Evolutionary conservation across 2,329 filamentous ascomycete species (phyloP).

Genomic region (Trichophyton schoenleinii): DNA sequence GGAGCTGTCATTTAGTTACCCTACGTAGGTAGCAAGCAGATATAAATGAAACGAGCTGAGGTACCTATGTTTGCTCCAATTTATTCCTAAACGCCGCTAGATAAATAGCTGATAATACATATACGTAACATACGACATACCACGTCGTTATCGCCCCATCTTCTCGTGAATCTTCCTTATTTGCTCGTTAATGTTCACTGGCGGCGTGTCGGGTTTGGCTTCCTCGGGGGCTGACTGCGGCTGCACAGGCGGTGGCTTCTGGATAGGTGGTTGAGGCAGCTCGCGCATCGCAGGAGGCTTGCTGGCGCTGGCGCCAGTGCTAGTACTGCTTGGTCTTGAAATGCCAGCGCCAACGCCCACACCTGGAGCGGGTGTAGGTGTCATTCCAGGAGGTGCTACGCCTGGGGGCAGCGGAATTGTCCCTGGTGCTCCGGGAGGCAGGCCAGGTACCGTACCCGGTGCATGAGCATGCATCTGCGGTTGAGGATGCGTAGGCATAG

Average conservation of each 20-base stretch:
- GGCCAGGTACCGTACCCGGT: slow-evolving; percentile 4
- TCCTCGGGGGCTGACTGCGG: neutral
- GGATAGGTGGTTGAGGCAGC: slow-evolving; percentile 7
- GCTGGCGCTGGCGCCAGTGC: neutral
- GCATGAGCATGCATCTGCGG: neutral
- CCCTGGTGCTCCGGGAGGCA: neutral
- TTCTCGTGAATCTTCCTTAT: slow-evolving; percentile 57
- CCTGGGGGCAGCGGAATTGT: slow-evolving; percentile 20
- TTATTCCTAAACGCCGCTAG: too few species aligned
- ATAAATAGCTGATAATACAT: neutral
- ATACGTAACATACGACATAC: neutral
- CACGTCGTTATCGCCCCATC: slow-evolving; percentile 24
- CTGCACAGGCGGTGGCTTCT: neutral
- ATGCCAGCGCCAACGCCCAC: slow-evolving; percentile 29
- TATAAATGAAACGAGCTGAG: too few species aligned
- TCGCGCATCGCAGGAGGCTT: slow-evolving; percentile 4
- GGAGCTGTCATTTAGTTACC: too few species aligned
- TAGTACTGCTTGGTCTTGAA: slow-evolving; percentile 18
- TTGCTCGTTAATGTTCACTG: slow-evolving; percentile 72
- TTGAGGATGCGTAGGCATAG: neutral
- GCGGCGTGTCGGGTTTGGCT: slow-evolving; percentile 21
- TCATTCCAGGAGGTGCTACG: slow-evolving; percentile 39
- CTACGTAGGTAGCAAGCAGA: too few species aligned
- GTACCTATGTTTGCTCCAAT: too few species aligned
- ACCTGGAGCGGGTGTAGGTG: too few species aligned